A percentile compares a stretch with the other conserved stretches of the same genome.
Conservation (phyloP, 441 rosid genomes). For the Brassica hybrid region DNA sequence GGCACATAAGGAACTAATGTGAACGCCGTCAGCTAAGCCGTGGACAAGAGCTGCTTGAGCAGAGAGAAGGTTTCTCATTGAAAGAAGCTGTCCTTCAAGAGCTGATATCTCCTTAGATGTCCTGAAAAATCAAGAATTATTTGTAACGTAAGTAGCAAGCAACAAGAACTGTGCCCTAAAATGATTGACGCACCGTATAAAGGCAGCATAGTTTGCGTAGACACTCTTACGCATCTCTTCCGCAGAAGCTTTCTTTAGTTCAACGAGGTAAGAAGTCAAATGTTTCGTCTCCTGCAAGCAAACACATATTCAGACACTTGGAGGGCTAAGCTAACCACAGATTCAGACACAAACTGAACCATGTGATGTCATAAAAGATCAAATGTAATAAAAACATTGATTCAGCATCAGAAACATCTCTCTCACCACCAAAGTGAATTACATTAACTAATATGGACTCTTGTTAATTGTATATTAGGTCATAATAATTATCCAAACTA, state of each 20-base stretch:
- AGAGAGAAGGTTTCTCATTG: slow-evolving; percentile 81
- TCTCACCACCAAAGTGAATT: not conserved
- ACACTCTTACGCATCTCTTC: slow-evolving; percentile 98
- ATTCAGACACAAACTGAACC: not conserved
- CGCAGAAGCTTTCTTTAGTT: slow-evolving; percentile 88
- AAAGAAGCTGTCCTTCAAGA: slow-evolving; percentile 87
- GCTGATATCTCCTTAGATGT: slow-evolving; percentile 92
- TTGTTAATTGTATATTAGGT: not conserved
- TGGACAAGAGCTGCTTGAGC: slow-evolving; percentile 86
- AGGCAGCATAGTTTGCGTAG: slow-evolving; percentile 90
- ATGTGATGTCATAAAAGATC: too few species aligned
- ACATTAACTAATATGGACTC: not conserved
- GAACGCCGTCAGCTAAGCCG: slow-evolving; percentile 71
- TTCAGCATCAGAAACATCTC: not conserved
- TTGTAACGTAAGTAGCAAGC: slow-evolving; percentile 2
- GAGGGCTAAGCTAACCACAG: not conserved
- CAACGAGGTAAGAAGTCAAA: slow-evolving; percentile 65
- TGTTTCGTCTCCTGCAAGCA: slow-evolving; percentile 76
- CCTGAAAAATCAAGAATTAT: slow-evolving; percentile 39
- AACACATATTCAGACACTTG: too few species aligned
- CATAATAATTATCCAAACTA: not conserved
- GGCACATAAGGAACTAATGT: slow-evolving; percentile 57
- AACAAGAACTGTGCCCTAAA: slow-evolving; percentile 2
- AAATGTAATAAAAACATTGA: not conserved
- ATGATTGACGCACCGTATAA: slow-evolving; percentile 59